Conservation (phyloP, 345 rosid species). For the Aquilaria malaccensis region DNA sequence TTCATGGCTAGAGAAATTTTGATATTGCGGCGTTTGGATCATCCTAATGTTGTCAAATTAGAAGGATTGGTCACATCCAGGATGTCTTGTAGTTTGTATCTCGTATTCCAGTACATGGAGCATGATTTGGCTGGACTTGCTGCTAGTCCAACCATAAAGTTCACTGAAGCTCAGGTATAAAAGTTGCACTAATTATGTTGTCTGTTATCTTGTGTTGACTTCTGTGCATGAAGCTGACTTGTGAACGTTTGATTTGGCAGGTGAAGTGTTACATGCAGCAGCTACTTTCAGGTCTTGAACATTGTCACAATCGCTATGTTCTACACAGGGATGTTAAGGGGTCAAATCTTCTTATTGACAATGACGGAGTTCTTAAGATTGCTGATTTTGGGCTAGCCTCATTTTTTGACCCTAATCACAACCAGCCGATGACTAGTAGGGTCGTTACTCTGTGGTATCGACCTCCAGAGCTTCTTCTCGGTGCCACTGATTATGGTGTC, state of each 20-base stretch:
- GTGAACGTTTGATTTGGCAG: conserved; percentile 24
- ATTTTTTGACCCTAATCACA: conserved; percentile 70
- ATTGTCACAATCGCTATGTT: conserved; percentile 59
- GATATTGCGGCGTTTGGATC: conserved; percentile 64
- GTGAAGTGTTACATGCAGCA: conserved; percentile 70
- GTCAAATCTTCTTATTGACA: conserved; percentile 75
- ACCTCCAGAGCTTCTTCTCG: conserved; percentile 87
- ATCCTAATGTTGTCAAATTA: conserved; percentile 65
- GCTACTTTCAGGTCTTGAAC: conserved; percentile 69
- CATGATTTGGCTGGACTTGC: conserved; percentile 87
- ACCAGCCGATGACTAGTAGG: conserved; percentile 80
- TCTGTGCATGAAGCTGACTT: background rate
- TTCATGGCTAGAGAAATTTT: conserved; percentile 85
- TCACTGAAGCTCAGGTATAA: conserved; percentile 61
- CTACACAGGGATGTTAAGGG: conserved; percentile 86
- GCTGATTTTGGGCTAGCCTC: conserved; percentile 88
- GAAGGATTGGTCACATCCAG: conserved; percentile 78
- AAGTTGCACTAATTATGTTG: background rate
- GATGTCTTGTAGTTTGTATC: conserved; percentile 81
- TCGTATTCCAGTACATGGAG: conserved; percentile 71
- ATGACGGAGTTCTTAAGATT: conserved; percentile 62
- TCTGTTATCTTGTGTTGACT: background rate
- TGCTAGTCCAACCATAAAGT: conserved; percentile 59
- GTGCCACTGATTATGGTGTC: conserved; percentile 75
- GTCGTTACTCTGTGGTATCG: conserved; percentile 87